Percentiles rank a stretch among this genome's conserved stretches.
phyloP scores from a whole-genome alignment of 805 yeast genomes.

The Lachancea fermentati region DNA sequence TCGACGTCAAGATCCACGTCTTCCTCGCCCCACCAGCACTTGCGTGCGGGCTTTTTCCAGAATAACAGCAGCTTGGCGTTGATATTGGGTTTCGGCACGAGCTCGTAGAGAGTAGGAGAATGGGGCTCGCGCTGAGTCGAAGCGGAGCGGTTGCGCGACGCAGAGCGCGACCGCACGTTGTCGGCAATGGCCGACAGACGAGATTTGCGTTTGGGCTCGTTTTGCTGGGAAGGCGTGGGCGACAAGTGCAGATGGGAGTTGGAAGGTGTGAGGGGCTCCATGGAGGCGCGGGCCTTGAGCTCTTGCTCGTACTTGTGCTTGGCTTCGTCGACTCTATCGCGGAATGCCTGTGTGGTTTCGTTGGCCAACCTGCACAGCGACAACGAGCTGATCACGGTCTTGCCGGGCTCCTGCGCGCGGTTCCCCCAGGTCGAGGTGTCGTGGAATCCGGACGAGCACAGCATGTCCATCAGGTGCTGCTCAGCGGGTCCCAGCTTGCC shows the following conservation, averaged over 20 bases:
- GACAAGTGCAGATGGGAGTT: constrained; percentile 6
- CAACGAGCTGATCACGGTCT: constrained; percentile 80
- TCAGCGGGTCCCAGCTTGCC: constrained; percentile 75
- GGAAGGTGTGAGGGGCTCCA: constrained; percentile 8
- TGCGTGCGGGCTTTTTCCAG: constrained; percentile 97
- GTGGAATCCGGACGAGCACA: constrained; percentile 80
- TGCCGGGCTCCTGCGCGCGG: constrained; percentile 79
- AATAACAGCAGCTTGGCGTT: constrained; percentile 70
- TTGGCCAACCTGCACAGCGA: constrained; percentile 36
- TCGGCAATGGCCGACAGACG: constrained; percentile 59
- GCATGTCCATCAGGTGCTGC: constrained; percentile 90
- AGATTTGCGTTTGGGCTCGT: constrained; percentile 43
- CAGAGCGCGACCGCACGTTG: constrained; percentile 53
- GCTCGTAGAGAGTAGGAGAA: constrained; percentile 32
- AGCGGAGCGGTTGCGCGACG: constrained; percentile 42
- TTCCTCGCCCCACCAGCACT: constrained; percentile 94
- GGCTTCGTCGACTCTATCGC: constrained; percentile 21
- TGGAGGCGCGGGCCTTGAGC: constrained; percentile 5
- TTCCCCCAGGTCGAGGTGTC: constrained; percentile 76
- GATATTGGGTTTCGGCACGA: constrained; percentile 33
- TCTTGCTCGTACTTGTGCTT: constrained; percentile 22
- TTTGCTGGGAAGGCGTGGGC: constrained; percentile 6
- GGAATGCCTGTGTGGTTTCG: constrained; percentile 33
- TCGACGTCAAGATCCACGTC: constrained; percentile 40
- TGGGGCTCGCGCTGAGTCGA: constrained; percentile 35